phyloP scores from a whole-genome alignment of 176 grass and related monocot species.

The Phragmites australis region DNA sequence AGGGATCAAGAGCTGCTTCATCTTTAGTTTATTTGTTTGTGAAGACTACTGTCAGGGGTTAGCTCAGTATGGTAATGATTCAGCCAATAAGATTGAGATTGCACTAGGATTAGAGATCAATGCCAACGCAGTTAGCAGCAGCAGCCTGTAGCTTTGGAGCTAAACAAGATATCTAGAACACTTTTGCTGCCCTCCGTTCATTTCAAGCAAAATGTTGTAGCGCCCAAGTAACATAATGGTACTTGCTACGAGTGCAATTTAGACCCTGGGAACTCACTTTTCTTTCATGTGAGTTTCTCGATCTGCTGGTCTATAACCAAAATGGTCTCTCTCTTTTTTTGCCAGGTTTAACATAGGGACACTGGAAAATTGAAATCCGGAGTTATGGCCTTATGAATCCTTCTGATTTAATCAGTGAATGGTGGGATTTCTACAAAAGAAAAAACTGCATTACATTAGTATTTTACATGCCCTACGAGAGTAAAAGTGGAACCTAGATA shows the following conservation, averaged over 20 bases:
- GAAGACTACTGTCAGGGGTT: conserved; percentile 1
- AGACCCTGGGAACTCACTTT: no score
- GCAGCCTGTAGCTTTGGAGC: not conserved
- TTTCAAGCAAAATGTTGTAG: conserved; percentile 36
- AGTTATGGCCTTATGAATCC: no score
- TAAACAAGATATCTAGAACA: conserved; percentile 12
- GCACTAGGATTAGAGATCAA: conserved; percentile 40
- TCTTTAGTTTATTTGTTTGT: conserved; percentile 8
- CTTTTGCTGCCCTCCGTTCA: conserved; percentile 22
- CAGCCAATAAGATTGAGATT: conserved; percentile 45
- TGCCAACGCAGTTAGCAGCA: conserved; percentile 9
- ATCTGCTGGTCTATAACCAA: not conserved
- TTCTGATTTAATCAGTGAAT: no score
- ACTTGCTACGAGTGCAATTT: conserved; percentile 6
- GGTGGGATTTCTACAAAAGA: no score
- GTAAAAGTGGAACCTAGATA: no score
- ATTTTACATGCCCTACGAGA: no score
- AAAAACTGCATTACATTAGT: no score
- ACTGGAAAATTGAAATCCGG: no score
- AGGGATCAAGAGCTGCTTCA: not conserved
- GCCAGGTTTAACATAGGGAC: no score
- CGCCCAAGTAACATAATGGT: conserved; percentile 23
- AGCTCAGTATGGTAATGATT: conserved; percentile 33
- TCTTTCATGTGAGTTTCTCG: not conserved
- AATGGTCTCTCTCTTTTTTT: no score